phyloP scores from a whole-genome alignment of 495 filamentous ascomycete genomes.

The Paragyromitra xinjiangensis region DNA sequence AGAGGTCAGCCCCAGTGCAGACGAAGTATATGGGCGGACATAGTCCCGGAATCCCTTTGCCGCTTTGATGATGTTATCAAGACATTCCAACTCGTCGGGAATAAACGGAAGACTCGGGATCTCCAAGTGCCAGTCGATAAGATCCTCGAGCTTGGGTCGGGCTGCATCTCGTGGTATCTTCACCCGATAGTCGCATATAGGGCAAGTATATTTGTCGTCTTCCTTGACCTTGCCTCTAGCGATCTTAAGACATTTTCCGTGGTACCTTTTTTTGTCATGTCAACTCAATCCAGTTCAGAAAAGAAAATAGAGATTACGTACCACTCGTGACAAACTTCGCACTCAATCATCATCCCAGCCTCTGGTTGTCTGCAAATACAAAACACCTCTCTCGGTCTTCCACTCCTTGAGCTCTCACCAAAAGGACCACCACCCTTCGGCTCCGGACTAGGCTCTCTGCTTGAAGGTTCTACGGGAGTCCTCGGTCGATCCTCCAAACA shows the following conservation, averaged over 20 bases:
- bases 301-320: conserved; percentile 60
- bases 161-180: conserved; percentile 99
- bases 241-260: conserved; percentile 98
- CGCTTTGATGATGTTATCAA: conserved; percentile 83
- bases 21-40: conserved; percentile 77
- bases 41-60: conserved; percentile 85
- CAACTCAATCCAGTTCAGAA: background rate
- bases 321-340: conserved; percentile 98
- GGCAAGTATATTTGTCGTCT: conserved; percentile 97
- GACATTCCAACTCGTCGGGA: conserved; percentile 88
- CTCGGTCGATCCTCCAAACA: conserved; percentile 89
- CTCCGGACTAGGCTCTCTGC: conserved; percentile 81
- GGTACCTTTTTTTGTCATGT: conserved; percentile 72
- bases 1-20: conserved; percentile 75
- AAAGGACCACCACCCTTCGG: conserved; percentile 59
- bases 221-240: conserved; percentile 97
- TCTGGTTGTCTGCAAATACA: conserved; percentile 95
- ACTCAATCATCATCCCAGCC: conserved; percentile 99
- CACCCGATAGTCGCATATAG: conserved; percentile 96
- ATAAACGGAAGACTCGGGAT: conserved; percentile 87
- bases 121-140: conserved; percentile 87
- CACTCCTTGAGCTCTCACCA: conserved; percentile 64
- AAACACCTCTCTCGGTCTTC: conserved; percentile 80
- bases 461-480: conserved; percentile 89
- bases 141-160: conserved; percentile 92